Evolutionary conservation across 768 basidiomycete genomes (phyloP), one percentile per base, ranked within the genome.

Genomic region (Crassisporium funariophilum): DNA sequence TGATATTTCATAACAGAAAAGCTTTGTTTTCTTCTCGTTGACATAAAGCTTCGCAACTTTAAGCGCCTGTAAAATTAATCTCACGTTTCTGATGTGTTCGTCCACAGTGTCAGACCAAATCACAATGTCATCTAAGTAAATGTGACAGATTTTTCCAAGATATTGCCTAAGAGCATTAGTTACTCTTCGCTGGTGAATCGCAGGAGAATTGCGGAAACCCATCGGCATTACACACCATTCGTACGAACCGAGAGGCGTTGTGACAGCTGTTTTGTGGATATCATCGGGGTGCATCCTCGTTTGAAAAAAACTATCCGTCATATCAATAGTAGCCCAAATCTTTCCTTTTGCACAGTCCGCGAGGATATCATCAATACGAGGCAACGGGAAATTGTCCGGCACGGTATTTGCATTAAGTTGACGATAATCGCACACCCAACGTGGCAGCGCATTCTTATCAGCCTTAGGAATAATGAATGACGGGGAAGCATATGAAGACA

Each of bases 121-220:
- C 11, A 78, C 57, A 33, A 77, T 72, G 41, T 77, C 67, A 44
- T 78, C 72, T 0, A 77, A 56, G 47, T 78, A 77, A 0, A 74
- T 63, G 44, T 77, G 70, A 41, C 72, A 72, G 35, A 76, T 66
- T 1, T 58, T 56, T 0, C 76, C 73, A 20, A 80, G 64, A 9
- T 57, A 55, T 0, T 60, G 49, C 0, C 53, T 35, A 0, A 80
- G 56, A 0, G 72, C 69, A 2, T 49, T 41, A 3, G 60, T 69
- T 38, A 76, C 67, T 0, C 65, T 47, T 0, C 59, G 29, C 35
- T 62, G 58, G 11, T 63, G 66, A 41, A 21, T 69, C 9, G 61
- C 55, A 5, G 69, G 66, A 0, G 67, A 57, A 46, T 71, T 70
- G 0, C 53, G 9, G 2, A 61, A 44, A 0, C 67, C 71, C 39